Percentiles rank a stretch among this genome's conserved stretches.
Conservation (phyloP, 495 filamentous ascomycete genomes). For the Hyaloscypha variabilis region DNA sequence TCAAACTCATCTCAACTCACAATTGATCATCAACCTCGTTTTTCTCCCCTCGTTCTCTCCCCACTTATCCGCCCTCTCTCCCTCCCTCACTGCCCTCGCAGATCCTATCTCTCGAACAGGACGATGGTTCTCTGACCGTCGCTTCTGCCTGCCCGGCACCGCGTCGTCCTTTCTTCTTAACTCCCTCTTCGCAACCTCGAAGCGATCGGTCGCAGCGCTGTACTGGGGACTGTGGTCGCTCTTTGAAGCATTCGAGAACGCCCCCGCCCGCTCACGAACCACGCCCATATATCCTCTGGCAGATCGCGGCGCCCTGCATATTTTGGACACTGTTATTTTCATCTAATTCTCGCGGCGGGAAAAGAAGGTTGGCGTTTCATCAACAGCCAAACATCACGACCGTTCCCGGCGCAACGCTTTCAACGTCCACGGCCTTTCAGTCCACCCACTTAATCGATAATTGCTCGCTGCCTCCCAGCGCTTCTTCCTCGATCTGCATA, state of each 20-base stretch:
- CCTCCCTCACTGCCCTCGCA: background rate
- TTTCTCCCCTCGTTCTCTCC: background rate
- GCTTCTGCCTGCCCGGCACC: background rate
- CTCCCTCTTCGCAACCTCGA: background rate
- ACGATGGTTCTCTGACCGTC: slow-evolving; percentile 11
- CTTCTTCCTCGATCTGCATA: background rate
- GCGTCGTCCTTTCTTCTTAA: background rate
- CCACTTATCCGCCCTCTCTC: background rate
- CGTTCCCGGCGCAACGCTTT: background rate
- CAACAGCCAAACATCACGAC: slow-evolving; percentile 6
- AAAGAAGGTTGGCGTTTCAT: slow-evolving; percentile 4
- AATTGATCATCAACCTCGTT: background rate
- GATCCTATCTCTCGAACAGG: background rate
- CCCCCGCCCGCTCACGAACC: background rate
- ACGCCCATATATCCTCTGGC: background rate
- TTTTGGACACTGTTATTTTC: background rate
- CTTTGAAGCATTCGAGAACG: slow-evolving; percentile 1
- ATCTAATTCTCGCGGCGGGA: background rate
- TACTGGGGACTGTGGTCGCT: background rate
- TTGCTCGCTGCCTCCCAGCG: background rate
- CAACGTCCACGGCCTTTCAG: background rate
- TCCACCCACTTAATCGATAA: slow-evolving; percentile 3
- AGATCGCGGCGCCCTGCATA: background rate
- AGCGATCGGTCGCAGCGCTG: background rate
- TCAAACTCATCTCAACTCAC: background rate